These are phyloP conservation scores for Rhodotorula glutinis DNA, from an alignment of 1,284 basidiomycete species.

Conservation along the genomic window DNA sequence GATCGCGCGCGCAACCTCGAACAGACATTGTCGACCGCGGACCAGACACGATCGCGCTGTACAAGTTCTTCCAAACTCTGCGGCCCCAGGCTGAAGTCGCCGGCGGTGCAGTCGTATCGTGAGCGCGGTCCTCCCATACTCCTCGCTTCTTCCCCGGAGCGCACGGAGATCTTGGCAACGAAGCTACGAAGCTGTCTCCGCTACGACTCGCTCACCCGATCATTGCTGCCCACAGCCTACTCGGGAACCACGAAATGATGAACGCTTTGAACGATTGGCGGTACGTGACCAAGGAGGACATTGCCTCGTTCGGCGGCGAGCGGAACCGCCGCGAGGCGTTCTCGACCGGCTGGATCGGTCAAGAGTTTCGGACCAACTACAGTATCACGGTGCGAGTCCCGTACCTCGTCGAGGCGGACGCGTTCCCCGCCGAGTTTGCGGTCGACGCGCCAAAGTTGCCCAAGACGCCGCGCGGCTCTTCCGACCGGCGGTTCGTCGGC, in stretches of 20 bases:
- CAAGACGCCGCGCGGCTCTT: constrained; percentile 56
- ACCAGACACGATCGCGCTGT: constrained; percentile 78
- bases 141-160: too few species aligned
- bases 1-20: not conserved
- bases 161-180: too few species aligned
- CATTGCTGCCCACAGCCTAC: constrained; percentile 47
- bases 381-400: constrained; percentile 72
- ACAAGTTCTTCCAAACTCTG: constrained; percentile 73
- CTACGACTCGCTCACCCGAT: too few species aligned
- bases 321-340: constrained; percentile 62
- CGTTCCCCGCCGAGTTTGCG: constrained; percentile 6
- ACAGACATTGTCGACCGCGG: constrained; percentile 82
- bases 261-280: constrained; percentile 45
- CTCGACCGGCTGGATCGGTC: constrained; percentile 68
- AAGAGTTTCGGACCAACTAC: constrained; percentile 82
- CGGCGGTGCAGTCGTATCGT: constrained; percentile 68
- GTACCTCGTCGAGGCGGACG: constrained; percentile 3
- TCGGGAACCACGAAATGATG: constrained; percentile 81
- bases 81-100: constrained; percentile 65
- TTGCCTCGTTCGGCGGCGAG: constrained; percentile 42
- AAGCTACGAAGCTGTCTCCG: too few species aligned
- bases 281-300: constrained; percentile 50
- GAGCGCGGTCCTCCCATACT: too few species aligned
- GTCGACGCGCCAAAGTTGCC: constrained; percentile 55
- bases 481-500: constrained; percentile 51